Base-by-base conservation (phyloP, 208 protist species). In the Borovskyia barvae region DNA sequence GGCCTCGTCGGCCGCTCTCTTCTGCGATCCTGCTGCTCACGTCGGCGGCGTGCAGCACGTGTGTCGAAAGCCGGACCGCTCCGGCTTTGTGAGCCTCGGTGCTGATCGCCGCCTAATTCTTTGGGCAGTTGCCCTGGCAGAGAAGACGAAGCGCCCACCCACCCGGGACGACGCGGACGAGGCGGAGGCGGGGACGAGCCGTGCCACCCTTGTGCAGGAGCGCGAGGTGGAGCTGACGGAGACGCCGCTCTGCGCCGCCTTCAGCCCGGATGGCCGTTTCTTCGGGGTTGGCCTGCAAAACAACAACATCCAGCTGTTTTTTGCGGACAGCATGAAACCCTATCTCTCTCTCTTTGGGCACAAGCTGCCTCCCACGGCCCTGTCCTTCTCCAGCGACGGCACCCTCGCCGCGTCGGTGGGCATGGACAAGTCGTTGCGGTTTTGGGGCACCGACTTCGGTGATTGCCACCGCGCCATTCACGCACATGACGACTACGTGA, bases 361-460 rank as follows among this genome's bases (percentile, higher is more conserved):
- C 72, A 98, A 98, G 62, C 78, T 99, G 19, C 98, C 99, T 0
- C 95, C 98, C 0, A 92, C 95, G 25, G 77, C 72, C 6, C 46
- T 99, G 14, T 82, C 90, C 60, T 97, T 99, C 56, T 94, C 78
- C 29, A 84, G 79, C 12, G 98, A 99, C 76, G 79, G 82, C 35
- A 88, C 89, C 22, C 72, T 98, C n/a, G 70, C 95, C n/a, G 90
- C 94, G 2, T 97, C 97, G n/a, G 98, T 93, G 3, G 94, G 87
- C 20, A 98, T 98, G 33, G 99, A 99, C 80, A 99, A 99, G 81
- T 98, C 96, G 43, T 73, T 99, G 36, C 98, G 98, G 52, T 96
- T 99, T 48, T 99, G 98, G 98, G 97, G 97, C 1, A 87, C 97
- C 4, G 92, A 98, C 67, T 98, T 97, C 77, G 96, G 97, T 70